Conservation (phyloP, 768 basidiomycete species). For the Rhodotorula toruloides region DNA sequence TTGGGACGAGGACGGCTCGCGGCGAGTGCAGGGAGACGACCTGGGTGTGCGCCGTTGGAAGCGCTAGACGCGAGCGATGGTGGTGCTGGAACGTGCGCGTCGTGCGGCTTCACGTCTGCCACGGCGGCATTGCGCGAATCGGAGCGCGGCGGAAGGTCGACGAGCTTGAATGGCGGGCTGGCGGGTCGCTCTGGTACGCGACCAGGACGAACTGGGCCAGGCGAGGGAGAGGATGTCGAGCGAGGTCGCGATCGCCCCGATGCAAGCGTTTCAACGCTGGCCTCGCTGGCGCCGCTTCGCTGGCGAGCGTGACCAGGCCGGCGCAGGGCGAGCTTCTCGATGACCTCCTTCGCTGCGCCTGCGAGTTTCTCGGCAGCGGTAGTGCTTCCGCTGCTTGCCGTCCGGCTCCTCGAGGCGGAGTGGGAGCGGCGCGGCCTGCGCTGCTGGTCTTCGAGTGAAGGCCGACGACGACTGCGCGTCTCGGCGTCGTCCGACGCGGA, state of each 20-base stretch:
- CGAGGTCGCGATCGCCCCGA: not conserved
- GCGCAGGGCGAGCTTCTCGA: conserved; percentile 8
- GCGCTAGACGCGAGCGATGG: not conserved
- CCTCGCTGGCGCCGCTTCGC: not conserved
- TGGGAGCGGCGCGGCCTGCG: not conserved
- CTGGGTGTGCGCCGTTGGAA: too few relatives aligned
- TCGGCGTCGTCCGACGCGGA: not conserved
- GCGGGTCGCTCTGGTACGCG: not conserved
- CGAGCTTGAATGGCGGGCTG: conserved; percentile 3
- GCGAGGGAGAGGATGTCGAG: conserved; percentile 7
- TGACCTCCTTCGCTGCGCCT: conserved; percentile 21
- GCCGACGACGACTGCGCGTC: not conserved
- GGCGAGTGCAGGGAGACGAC: not conserved
- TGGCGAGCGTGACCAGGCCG: not conserved
- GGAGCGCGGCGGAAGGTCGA: conserved; percentile 21
- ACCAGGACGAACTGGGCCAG: not conserved
- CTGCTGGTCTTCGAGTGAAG: conserved; percentile 17
- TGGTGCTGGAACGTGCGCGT: not conserved
- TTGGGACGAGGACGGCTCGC: conserved; percentile 5
- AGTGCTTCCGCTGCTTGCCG: conserved; percentile 5
- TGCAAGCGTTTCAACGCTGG: not conserved
- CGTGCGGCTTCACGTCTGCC: too few relatives aligned
- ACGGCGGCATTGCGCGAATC: conserved; percentile 20
- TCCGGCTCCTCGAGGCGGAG: not conserved
- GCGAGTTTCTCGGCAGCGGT: conserved; percentile 21